A percentile compares a stretch with the other conserved stretches of the same genome.
These are phyloP conservation scores for Trichophyton simii DNA, from an alignment of 2,329 filamentous ascomycete species.

Conservation along the genomic window DNA sequence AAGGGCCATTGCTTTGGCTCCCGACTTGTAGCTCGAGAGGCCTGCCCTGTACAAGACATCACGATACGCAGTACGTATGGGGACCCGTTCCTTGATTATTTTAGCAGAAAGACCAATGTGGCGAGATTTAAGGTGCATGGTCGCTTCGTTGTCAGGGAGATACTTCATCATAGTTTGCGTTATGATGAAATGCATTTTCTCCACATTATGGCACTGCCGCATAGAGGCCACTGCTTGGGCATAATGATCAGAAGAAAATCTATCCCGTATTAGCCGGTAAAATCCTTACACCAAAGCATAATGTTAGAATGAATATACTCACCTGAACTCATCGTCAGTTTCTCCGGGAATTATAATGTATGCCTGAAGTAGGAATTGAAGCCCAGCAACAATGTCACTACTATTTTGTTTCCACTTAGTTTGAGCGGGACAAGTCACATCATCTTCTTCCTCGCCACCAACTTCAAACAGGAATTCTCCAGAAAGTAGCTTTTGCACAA, in stretches of 20 bases:
- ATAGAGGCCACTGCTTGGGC: slow-evolving; percentile 60
- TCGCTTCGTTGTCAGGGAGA: slow-evolving; percentile 46
- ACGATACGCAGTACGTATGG: slow-evolving; percentile 53
- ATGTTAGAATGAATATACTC: slow-evolving; percentile 21
- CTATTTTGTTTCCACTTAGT: slow-evolving; percentile 47
- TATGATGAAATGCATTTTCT: slow-evolving; percentile 85
- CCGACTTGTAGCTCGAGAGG: slow-evolving; percentile 64
- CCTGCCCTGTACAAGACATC: slow-evolving; percentile 69
- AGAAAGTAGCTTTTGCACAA: slow-evolving; percentile 64
- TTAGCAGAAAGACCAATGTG: slow-evolving; percentile 69
- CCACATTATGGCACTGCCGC: slow-evolving; percentile 51
- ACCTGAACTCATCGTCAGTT: slow-evolving; percentile 66
- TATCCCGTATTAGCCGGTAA: slow-evolving; percentile 18
- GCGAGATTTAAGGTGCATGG: slow-evolving; percentile 60
- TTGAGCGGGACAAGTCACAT: slow-evolving; percentile 27
- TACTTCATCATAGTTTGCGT: slow-evolving; percentile 69
- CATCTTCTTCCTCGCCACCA: slow-evolving; percentile 33
- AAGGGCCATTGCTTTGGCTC: slow-evolving; percentile 67
- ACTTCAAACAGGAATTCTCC: slow-evolving; percentile 55
- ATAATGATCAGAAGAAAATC: slow-evolving; percentile 81
- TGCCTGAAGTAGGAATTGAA: slow-evolving; percentile 69
- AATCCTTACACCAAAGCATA: background rate
- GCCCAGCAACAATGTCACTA: slow-evolving; percentile 53
- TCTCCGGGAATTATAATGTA: slow-evolving; percentile 74
- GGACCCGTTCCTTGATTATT: slow-evolving; percentile 57